Evolutionary conservation across 306 rosid genomes (phyloP).

Genomic region (Cercis canadensis): DNA sequence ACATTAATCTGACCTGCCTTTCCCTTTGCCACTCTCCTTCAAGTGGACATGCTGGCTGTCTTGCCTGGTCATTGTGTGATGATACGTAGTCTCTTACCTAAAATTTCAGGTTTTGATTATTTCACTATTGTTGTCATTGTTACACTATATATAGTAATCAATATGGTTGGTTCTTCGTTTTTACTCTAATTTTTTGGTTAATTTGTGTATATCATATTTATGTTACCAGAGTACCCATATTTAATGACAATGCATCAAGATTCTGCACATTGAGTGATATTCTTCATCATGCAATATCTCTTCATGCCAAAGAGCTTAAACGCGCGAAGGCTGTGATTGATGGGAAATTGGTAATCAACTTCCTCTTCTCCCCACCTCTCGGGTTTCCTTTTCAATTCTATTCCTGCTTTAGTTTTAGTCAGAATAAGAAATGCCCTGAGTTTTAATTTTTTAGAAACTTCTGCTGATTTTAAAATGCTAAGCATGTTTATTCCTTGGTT

Average conservation of each 20-base stretch:
- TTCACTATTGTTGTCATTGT: no score
- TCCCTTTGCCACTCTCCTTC: no score
- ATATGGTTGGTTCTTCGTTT: neutral
- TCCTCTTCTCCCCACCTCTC: neutral
- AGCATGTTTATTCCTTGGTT: constrained; percentile 2
- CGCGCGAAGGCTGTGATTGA: constrained; percentile 72
- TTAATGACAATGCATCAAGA: constrained; percentile 59
- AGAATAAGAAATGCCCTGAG: constrained; percentile 13
- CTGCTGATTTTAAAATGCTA: neutral
- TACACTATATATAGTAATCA: neutral
- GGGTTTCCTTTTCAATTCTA: neutral
- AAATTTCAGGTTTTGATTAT: neutral
- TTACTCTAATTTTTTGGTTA: constrained; percentile 10
- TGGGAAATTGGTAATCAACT: constrained; percentile 74
- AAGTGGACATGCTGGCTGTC: neutral
- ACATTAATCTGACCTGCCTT: no score
- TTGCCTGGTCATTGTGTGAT: neutral
- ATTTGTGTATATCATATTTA: constrained; percentile 28
- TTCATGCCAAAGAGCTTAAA: constrained; percentile 73
- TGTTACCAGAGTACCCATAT: constrained; percentile 71
- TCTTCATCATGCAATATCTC: constrained; percentile 67
- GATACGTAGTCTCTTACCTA: neutral
- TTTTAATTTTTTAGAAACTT: no score
- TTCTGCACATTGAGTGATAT: constrained; percentile 58
- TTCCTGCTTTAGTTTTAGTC: neutral